A percentile compares a stretch with the other conserved stretches of the same genome.
These are phyloP conservation scores for Hypsizygus marmoreus DNA, from an alignment of 768 basidiomycete genomes.

Conservation along the genomic window DNA sequence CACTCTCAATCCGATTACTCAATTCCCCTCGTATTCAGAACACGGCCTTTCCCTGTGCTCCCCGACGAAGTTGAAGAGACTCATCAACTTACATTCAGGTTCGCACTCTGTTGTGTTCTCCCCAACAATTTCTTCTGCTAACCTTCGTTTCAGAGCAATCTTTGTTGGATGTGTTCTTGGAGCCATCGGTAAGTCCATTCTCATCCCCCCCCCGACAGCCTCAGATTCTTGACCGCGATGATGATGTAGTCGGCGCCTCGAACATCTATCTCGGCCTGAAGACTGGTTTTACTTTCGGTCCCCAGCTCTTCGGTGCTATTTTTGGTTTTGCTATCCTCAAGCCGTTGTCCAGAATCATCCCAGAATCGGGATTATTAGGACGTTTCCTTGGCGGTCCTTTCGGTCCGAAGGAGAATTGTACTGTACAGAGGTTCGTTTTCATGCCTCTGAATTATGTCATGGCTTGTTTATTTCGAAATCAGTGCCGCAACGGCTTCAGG, in stretches of 20 bases:
- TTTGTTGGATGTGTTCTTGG: conserved; percentile 54
- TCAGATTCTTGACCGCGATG: neutral
- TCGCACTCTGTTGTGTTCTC: conserved; percentile 3
- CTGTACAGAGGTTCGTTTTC: conserved; percentile 49
- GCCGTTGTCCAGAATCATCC: conserved; percentile 50
- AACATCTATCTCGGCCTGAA: conserved; percentile 72
- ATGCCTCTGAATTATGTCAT: neutral
- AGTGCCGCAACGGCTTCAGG: conserved; percentile 60
- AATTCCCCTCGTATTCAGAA: conserved; percentile 25
- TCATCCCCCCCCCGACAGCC: neutral
- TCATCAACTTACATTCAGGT: conserved; percentile 54
- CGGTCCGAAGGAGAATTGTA: conserved; percentile 69
- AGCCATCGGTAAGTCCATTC: conserved; percentile 35
- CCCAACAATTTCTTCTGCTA: neutral
- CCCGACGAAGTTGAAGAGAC: conserved; percentile 48
- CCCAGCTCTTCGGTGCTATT: conserved; percentile 62
- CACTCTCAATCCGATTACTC: no score
- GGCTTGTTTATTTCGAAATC: conserved; percentile 1
- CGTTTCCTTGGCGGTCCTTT: conserved; percentile 55
- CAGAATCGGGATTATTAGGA: conserved; percentile 46
- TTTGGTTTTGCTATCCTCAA: conserved; percentile 65
- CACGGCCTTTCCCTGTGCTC: conserved; percentile 56
- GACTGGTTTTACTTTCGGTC: conserved; percentile 68
- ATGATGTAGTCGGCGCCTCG: conserved; percentile 47
- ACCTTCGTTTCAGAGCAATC: conserved; percentile 35